These are phyloP conservation scores for Mortierella sp. DNA, from an alignment of 371 early-diverging fungal species.

Conservation along the genomic window DNA sequence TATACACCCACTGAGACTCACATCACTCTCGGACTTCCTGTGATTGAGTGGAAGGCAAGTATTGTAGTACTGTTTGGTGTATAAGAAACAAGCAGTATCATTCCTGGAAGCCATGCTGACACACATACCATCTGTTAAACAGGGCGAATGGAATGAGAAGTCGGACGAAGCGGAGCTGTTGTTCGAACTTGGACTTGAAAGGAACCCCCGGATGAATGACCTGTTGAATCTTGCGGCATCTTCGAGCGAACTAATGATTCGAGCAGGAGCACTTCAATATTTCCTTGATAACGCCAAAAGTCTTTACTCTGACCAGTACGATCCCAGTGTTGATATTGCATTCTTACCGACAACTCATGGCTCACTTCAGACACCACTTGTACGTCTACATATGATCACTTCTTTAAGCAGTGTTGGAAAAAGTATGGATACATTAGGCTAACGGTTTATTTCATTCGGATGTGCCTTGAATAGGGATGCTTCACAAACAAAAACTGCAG, in stretches of 20 bases:
- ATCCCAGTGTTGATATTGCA: slow-evolving; percentile 58
- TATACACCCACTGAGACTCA: slow-evolving; percentile 78
- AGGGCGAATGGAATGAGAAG: slow-evolving; percentile 53
- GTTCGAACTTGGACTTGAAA: slow-evolving; percentile 69
- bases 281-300: slow-evolving; percentile 77
- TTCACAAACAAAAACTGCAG: slow-evolving; percentile 70
- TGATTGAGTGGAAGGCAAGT: slow-evolving; percentile 74
- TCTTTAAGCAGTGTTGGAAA: no score
- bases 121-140: not conserved
- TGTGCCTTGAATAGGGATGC: slow-evolving; percentile 55
- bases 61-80: slow-evolving; percentile 55
- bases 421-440: no score
- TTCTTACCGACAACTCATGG: slow-evolving; percentile 73
- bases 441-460: no score
- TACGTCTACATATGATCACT: no score
- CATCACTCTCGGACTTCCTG: slow-evolving; percentile 69
- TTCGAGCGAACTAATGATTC: slow-evolving; percentile 50
- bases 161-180: slow-evolving; percentile 74
- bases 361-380: slow-evolving; percentile 59
- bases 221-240: slow-evolving; percentile 67
- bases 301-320: slow-evolving; percentile 63
- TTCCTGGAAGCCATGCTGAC: not conserved
- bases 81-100: slow-evolving; percentile 56
- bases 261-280: slow-evolving; percentile 68
- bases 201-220: slow-evolving; percentile 62